A percentile compares a stretch with the other conserved stretches of the same genome.
Conservation (phyloP, 345 rosid species). For the Alliaria petiolata region DNA sequence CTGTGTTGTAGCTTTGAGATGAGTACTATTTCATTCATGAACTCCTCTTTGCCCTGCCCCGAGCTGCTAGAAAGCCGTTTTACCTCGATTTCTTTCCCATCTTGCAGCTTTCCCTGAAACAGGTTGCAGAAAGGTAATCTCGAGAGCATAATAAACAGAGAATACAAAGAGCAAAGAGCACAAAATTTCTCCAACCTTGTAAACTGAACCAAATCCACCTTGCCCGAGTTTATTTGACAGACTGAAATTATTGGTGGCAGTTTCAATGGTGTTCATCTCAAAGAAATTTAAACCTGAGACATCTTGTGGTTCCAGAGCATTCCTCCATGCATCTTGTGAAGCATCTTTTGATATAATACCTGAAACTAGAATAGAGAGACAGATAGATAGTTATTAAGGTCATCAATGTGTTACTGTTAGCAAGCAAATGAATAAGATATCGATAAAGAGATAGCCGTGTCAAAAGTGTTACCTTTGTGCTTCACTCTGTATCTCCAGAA, state of each 20-base stretch:
- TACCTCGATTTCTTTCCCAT: slow-evolving; percentile 47
- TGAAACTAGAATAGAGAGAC: no score
- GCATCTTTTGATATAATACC: not conserved
- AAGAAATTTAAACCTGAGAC: slow-evolving; percentile 7
- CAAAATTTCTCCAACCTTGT: not conserved
- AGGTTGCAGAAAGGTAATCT: not conserved
- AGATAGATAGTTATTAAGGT: no score
- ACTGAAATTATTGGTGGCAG: slow-evolving; percentile 16
- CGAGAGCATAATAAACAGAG: not conserved
- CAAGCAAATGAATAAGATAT: not conserved
- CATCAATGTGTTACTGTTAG: not conserved
- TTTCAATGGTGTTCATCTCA: slow-evolving; percentile 7
- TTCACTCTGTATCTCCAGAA: not conserved
- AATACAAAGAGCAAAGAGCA: not conserved
- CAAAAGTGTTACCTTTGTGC: slow-evolving; percentile 1
- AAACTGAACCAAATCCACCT: slow-evolving; percentile 31
- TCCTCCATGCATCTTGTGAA: not conserved
- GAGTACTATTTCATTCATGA: slow-evolving; percentile 39
- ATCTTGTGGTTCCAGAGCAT: not conserved
- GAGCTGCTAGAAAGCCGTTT: slow-evolving; percentile 48
- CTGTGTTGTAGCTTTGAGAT: slow-evolving; percentile 63
- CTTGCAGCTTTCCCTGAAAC: slow-evolving; percentile 38
- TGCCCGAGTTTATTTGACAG: slow-evolving; percentile 22
- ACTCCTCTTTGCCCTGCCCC: slow-evolving; percentile 46
- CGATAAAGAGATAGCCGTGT: not conserved